Percentiles rank a stretch among this genome's conserved stretches.
These are phyloP conservation scores for Cyclotella atomus DNA, from an alignment of 108 stramenopile species.

Conservation along the genomic window DNA sequence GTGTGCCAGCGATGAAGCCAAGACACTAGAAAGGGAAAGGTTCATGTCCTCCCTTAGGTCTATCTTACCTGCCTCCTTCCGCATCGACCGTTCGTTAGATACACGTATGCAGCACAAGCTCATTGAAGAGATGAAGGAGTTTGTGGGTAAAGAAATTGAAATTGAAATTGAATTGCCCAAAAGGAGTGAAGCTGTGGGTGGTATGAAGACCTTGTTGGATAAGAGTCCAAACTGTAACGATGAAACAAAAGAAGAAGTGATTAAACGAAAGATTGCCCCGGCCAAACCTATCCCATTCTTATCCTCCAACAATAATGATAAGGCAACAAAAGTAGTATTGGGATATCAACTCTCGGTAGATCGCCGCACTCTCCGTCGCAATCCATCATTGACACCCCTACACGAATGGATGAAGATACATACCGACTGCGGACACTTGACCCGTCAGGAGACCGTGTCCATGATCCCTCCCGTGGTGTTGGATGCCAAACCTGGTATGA, in stretches of 20 bases:
- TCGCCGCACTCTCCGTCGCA: conserved; percentile 72
- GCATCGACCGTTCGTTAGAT: conserved; percentile 77
- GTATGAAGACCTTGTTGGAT: conserved; percentile 36
- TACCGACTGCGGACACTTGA: conserved; percentile 87
- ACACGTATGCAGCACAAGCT: conserved; percentile 53
- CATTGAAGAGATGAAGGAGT: conserved; percentile 65
- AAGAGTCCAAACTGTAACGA: conserved; percentile 6
- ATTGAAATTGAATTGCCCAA: conserved; percentile 62
- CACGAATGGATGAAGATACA: conserved; percentile 83
- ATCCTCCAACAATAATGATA: conserved; percentile 40
- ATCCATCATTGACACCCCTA: conserved; percentile 60
- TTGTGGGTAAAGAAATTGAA: conserved; percentile 78
- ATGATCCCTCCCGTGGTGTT: conserved; percentile 98
- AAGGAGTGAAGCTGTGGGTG: conserved; percentile 46
- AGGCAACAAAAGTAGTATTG: conserved; percentile 21
- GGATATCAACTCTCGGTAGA: conserved; percentile 81
- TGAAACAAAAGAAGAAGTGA: conserved; percentile 5
- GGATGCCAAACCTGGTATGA: conserved; percentile 78
- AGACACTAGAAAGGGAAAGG: conserved; percentile 58
- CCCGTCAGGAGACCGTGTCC: conserved; percentile 97
- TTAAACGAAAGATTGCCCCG: conserved; percentile 63
- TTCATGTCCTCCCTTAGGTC: conserved; percentile 62
- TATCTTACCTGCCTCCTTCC: conserved; percentile 79
- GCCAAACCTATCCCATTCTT: conserved; percentile 75
- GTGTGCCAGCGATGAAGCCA: conserved; percentile 63